Conservation (phyloP, 768 basidiomycete genomes). For the Trichaptum fuscoviolaceum region DNA sequence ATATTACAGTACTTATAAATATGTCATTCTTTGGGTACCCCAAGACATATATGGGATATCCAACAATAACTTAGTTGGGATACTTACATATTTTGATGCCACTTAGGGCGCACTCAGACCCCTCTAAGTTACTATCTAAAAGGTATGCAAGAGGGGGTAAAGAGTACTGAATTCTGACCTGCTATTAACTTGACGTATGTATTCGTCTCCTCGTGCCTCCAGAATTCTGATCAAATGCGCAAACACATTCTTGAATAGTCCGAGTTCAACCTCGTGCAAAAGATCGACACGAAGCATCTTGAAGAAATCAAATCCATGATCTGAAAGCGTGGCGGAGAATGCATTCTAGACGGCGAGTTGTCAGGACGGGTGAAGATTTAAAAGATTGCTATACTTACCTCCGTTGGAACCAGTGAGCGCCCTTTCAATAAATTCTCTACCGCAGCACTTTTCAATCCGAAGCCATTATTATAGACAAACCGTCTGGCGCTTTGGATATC, state of each 20-base stretch:
- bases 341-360: conserved; percentile 22
- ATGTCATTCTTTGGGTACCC: too few species aligned
- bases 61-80: too few species aligned
- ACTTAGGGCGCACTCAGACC: too few species aligned
- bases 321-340: conserved; percentile 21
- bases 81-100: too few species aligned
- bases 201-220: conserved; percentile 1
- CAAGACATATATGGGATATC: too few species aligned
- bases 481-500: conserved; percentile 12
- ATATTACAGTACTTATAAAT: too few species aligned
- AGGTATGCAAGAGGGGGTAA: too few species aligned
- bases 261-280: conserved; percentile 29
- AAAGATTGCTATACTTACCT: conserved; percentile 9
- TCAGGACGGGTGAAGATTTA: not conserved
- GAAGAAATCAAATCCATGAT: conserved; percentile 21
- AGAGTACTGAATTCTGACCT: too few species aligned
- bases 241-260: conserved; percentile 27
- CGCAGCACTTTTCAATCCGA: conserved; percentile 7
- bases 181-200: conserved; percentile 2
- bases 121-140: too few species aligned
- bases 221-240: conserved; percentile 24
- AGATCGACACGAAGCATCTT: conserved; percentile 25
- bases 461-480: conserved; percentile 17
- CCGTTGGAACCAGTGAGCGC: conserved; percentile 15
- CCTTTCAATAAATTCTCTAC: conserved; percentile 13